Evolutionary conservation across 371 early-diverging fungal species (phyloP).

Genomic region (Nematocida sp.): DNA sequence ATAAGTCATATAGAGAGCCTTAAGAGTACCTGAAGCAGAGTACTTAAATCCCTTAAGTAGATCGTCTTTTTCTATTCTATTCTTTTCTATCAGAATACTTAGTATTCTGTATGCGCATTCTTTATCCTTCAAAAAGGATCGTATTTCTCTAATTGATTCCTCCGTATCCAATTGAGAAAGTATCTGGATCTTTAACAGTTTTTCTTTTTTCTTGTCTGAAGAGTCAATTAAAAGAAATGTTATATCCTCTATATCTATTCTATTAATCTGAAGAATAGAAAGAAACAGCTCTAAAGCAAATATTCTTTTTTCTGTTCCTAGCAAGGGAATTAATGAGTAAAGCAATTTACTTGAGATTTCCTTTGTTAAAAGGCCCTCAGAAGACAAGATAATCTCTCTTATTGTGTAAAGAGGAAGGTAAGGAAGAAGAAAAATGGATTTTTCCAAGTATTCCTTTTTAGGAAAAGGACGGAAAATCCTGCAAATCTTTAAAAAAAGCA

Average conservation of each 20-base stretch:
- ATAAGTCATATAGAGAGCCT: conserved; percentile 29
- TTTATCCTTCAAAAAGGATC: conserved; percentile 10
- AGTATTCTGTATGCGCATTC: conserved; percentile 17
- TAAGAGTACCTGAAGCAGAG: conserved; percentile 12
- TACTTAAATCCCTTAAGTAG: conserved; percentile 20
- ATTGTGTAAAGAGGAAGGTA: conserved; percentile 36
- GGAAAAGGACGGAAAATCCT: conserved; percentile 9
- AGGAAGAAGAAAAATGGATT: background rate
- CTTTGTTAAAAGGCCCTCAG: background rate
- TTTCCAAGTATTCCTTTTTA: background rate
- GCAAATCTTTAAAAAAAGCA: conserved; percentile 38
- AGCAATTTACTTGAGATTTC: conserved; percentile 13
- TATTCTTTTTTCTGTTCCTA: conserved; percentile 19
- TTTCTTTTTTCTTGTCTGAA: conserved; percentile 27
- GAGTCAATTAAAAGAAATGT: conserved; percentile 13
- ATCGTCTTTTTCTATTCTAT: conserved; percentile 1
- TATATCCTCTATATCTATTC: background rate
- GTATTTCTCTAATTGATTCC: conserved; percentile 17
- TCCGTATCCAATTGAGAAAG: background rate
- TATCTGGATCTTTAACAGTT: conserved; percentile 44
- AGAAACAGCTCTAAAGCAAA: conserved; percentile 25
- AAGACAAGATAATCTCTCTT: conserved; percentile 1
- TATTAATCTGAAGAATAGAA: conserved; percentile 17
- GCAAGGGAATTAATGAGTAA: background rate
- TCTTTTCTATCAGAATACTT: conserved; percentile 2